Base-by-base conservation (phyloP, 257 asterid genomes). In the Solanum acaule region DNA sequence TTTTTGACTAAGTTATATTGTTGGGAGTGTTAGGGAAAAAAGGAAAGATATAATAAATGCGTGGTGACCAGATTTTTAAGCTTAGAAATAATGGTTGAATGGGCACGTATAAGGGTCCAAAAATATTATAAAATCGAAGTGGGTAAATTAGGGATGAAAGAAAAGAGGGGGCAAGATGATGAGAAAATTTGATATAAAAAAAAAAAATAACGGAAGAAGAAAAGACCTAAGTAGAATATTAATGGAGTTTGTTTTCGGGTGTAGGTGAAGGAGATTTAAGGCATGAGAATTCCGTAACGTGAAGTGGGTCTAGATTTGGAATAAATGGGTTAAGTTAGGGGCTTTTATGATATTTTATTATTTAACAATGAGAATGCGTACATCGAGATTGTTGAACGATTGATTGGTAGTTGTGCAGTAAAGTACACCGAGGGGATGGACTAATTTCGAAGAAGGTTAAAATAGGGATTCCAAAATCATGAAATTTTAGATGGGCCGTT, bases 1-100 rank as follows among this genome's bases (percentile, higher is more conserved):
- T 86, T 75, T 72, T 86, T 49, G 73, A 86, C 88, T 59, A 86
- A 46, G 87, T 71, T 72, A 86, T 86, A 86, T 86, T 86, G 83
- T 72, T 86, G 84, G n/a, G 52, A 86, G 84, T 81, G 85, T 14
- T 81, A 81, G 68, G 68, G 85, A 31, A 3, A 6, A 25, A 25
- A 16, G 13, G 38, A 22, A 81, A 5, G 49, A 70, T 56, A 71
- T 86, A 84, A 72, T 86, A 86, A 86, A 86, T 86, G 88, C 84
- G 88, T 72, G 65, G 88, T 59, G 73, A 72, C 88, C 88, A 86
- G 84, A 77, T 72, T 86, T 81, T 46, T 86, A 42, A 27, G 84
- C 83, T 29, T 40, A 70, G 84, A 44, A 86, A 86, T 56, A 46
- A 71, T 70, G 88, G 88, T 86, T 73, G 84, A 86, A 44, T 85